A percentile compares a stretch with the other conserved stretches of the same genome.
Evolutionary conservation across 257 asterid species (phyloP).

Genomic region (Solanum etuberosum): DNA sequence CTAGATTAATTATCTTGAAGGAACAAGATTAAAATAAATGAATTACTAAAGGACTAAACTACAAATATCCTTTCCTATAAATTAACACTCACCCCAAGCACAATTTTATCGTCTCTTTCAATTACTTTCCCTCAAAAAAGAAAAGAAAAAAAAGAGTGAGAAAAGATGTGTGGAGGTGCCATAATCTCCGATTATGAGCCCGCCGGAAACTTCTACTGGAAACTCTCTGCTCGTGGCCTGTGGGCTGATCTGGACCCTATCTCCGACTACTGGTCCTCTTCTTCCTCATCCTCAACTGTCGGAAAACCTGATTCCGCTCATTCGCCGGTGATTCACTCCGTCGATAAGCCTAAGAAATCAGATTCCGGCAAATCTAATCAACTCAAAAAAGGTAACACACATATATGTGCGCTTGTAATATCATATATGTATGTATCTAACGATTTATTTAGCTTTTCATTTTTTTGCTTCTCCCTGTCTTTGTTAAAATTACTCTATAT

Average conservation of each 20-base stretch:
- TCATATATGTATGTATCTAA: not conserved
- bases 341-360: conserved; percentile 3
- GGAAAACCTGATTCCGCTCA: not conserved
- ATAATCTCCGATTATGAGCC: conserved; percentile 56
- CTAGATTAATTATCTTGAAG: not conserved
- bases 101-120: not conserved
- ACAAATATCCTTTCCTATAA: not conserved
- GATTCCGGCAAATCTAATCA: not conserved
- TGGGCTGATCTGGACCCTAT: conserved; percentile 64
- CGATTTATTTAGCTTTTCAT: not conserved
- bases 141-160: not conserved
- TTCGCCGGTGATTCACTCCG: not conserved
- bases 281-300: conserved; percentile 20
- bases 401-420: not conserved
- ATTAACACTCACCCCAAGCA: not conserved
- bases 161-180: conserved; percentile 79
- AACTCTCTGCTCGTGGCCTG: conserved; percentile 33
- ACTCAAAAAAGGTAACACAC: not conserved
- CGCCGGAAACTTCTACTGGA: conserved; percentile 30
- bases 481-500: not conserved
- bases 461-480: not conserved
- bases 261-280: conserved; percentile 49
- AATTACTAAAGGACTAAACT: not conserved
- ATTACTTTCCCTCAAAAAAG: not conserved
- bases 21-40: not conserved